Base-by-base conservation (phyloP, 2,329 filamentous ascomycete species). In the Leptographium wingfieldii region DNA sequence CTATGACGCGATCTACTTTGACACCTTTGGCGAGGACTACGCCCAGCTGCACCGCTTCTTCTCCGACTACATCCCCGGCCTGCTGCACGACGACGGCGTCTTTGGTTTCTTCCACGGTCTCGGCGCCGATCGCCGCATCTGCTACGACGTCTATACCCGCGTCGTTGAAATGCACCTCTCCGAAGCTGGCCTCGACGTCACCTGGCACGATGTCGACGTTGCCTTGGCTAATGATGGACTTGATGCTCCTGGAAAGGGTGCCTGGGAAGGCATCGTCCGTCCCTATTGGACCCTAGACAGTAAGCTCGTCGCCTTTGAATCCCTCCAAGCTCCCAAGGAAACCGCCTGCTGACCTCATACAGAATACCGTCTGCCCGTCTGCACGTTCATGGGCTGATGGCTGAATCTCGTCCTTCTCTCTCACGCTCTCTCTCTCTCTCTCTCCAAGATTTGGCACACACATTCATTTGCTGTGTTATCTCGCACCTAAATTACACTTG, bases 1-100 rank as follows among this genome's bases (percentile, higher is more conserved):
- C 14, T 92, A 92, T 68, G 89, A 95, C 69, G 89, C 87, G 33
- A 90, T 99, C 66, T 99, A 97, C 76, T 97, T 96, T 69, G 94
- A 99, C 70, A 99, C 94, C 0, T 97, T 97, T 71, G 94, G 91
- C 7, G 94, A 99, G 74, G 89, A 94, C 64, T 99, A 97, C 73
- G 77, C 79, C 2, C 88, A 92, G 70, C 82, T 97, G 33, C 86
- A 87, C 55, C 79, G 85, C 62, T 96, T 97, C 75, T 96, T 97
- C 70, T 86, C 82, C 2, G 94, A 97, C 71, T 84, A 87, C 66
- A 85, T 97, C 12, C 89, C 94, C 38, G 86, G 84, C 0, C 72
- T 97, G 59, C 75, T 99, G 54, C 85, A 88, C 65, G 76, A 80
- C 27, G 73, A 80, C 4, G 88, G 92, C 62, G 80, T 86, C 10